Evolutionary conservation across 2,329 filamentous ascomycete genomes (phyloP).

Genomic region (Monilinia vaccinii-corymbosi): DNA sequence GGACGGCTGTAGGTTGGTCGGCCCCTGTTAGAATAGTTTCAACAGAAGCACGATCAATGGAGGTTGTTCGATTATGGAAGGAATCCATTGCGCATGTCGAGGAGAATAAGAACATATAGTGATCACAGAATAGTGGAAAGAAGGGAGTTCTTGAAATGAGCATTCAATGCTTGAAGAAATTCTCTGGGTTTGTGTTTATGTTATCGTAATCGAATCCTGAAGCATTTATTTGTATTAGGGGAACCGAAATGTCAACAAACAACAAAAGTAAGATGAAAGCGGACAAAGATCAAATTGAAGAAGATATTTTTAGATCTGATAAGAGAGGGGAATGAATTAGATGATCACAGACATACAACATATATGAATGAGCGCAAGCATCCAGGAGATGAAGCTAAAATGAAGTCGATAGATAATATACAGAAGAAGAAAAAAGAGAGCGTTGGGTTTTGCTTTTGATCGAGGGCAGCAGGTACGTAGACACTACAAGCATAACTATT

Average conservation of each 20-base stretch:
- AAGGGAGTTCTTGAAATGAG: constrained; percentile 18
- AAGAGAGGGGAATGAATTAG: neutral
- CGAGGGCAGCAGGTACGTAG: too few relatives aligned
- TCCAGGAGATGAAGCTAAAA: neutral
- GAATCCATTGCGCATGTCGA: constrained; percentile 26
- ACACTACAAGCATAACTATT: too few relatives aligned
- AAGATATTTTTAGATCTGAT: neutral
- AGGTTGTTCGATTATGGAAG: constrained; percentile 21
- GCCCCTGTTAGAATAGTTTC: constrained; percentile 27
- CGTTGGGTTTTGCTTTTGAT: neutral
- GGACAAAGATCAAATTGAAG: neutral
- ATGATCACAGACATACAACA: too few relatives aligned
- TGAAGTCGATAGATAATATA: too few relatives aligned
- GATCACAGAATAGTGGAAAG: constrained; percentile 17
- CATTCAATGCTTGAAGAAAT: constrained; percentile 14
- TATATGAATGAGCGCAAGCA: neutral
- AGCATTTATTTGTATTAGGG: neutral
- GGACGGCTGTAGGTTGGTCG: constrained; percentile 17
- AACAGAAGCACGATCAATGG: constrained; percentile 24
- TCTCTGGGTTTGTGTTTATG: constrained; percentile 3
- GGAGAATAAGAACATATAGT: constrained; percentile 13
- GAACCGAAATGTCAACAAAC: constrained; percentile 7
- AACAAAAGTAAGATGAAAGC: neutral
- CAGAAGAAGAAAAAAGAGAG: neutral
- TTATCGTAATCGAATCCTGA: neutral